Percentiles rank a stretch among this genome's conserved stretches.
Conservation (phyloP, 768 basidiomycete genomes). For the Podaxis sp. region DNA sequence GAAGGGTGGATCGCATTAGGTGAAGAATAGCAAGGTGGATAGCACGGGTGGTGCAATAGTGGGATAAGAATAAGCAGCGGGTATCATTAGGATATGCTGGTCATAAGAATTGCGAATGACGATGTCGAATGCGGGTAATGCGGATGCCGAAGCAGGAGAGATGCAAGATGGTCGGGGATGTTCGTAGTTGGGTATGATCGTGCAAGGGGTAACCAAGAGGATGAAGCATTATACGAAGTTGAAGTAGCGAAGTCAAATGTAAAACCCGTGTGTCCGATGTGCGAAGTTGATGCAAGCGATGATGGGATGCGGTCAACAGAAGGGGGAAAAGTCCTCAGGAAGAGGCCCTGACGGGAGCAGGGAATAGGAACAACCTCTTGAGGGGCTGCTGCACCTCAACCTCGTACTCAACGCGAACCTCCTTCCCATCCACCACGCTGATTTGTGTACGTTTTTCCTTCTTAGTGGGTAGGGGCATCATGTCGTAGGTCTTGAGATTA, state of each 20-base stretch:
- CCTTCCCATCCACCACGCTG: slow-evolving; percentile 47
- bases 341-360: slow-evolving; percentile 25
- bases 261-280: slow-evolving; percentile 7
- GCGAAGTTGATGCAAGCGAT: neutral
- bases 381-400: slow-evolving; percentile 53
- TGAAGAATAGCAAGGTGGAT: neutral
- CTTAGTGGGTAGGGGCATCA: slow-evolving; percentile 55
- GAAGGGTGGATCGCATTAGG: slow-evolving; percentile 1
- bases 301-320: neutral
- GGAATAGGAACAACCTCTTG: slow-evolving; percentile 73
- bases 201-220: slow-evolving; percentile 1
- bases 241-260: neutral
- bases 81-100: slow-evolving; percentile 16
- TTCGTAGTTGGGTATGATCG: slow-evolving; percentile 6
- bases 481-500: slow-evolving; percentile 65
- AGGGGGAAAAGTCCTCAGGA: neutral
- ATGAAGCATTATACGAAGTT: neutral
- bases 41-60: slow-evolving; percentile 13
- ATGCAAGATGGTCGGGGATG: neutral
- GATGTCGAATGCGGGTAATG: slow-evolving; percentile 8
- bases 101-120: slow-evolving; percentile 6
- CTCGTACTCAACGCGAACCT: slow-evolving; percentile 47
- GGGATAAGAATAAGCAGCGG: slow-evolving; percentile 17
- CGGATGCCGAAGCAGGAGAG: neutral
- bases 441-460: slow-evolving; percentile 57